Evolutionary conservation across 257 asterid species (phyloP).

Genomic region (Sherardia arvensis): DNA sequence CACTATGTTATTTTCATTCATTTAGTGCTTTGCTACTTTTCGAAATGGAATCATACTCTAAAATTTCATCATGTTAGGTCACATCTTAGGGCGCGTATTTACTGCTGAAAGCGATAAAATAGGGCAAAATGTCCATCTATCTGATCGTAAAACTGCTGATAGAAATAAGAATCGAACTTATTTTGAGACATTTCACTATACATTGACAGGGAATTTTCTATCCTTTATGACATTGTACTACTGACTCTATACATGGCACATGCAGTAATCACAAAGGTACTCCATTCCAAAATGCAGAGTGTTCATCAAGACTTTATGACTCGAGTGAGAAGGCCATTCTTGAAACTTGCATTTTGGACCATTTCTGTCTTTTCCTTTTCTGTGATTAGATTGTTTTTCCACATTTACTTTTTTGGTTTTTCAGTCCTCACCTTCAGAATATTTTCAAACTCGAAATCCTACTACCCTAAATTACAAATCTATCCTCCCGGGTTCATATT

Average conservation of each 20-base stretch:
- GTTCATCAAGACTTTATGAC: background rate
- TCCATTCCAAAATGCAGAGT: background rate
- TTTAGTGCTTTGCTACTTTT: background rate
- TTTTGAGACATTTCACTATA: background rate
- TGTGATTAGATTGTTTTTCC: background rate
- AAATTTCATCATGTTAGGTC: background rate
- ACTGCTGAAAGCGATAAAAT: background rate
- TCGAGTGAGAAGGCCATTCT: slow-evolving; percentile 5
- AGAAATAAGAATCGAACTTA: background rate
- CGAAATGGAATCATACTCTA: background rate
- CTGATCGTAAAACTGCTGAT: background rate
- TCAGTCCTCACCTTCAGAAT: slow-evolving; percentile 6
- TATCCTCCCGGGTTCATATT: background rate
- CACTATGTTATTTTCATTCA: background rate
- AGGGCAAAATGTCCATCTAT: background rate
- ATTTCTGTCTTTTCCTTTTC: background rate
- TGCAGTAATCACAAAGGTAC: background rate
- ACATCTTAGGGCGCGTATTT: background rate
- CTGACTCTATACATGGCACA: background rate
- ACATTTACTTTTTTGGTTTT: slow-evolving; percentile 7
- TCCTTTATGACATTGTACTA: background rate
- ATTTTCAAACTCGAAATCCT: background rate
- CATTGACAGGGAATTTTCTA: background rate
- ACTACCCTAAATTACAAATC: no score
- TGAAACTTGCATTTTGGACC: background rate